phyloP scores from a whole-genome alignment of 2,329 filamentous ascomycete genomes.

The Laburnicola sp. region DNA sequence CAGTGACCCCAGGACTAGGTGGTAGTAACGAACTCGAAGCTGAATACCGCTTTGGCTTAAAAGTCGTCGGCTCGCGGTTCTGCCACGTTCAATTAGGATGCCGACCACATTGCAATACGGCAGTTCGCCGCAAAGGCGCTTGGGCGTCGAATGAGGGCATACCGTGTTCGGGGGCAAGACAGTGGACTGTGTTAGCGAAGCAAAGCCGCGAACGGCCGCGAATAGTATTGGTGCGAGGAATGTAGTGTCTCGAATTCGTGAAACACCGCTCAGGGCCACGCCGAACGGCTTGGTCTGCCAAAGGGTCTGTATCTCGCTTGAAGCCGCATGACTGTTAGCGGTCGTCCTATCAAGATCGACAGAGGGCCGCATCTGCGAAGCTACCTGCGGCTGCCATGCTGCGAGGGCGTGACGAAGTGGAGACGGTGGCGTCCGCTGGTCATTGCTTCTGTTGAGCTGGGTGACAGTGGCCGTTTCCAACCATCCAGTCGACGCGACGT shows the following conservation, averaged over 20 bases:
- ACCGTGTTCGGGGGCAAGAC: conserved; percentile 19
- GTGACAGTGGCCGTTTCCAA: conserved; percentile 38
- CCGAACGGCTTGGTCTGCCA: conserved; percentile 27
- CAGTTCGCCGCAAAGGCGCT: conserved; percentile 23
- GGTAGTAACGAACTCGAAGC: background rate
- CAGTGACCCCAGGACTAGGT: background rate
- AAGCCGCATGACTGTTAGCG: conserved; percentile 32
- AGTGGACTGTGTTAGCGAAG: conserved; percentile 14
- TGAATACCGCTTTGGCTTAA: background rate
- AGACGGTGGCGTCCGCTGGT: conserved; percentile 29
- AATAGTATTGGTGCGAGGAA: conserved; percentile 34
- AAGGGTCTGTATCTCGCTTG: conserved; percentile 24
- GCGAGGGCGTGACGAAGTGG: conserved; percentile 22
- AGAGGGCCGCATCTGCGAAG: conserved; percentile 12
- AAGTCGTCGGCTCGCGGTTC: background rate
- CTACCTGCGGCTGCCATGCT: conserved; percentile 6
- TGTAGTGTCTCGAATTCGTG: conserved; percentile 27
- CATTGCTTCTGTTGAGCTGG: conserved; percentile 26
- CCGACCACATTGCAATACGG: conserved; percentile 28
- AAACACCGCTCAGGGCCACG: conserved; percentile 23
- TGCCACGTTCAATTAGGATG: conserved; percentile 9
- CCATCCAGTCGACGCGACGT: conserved; percentile 27
- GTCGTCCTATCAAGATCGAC: conserved; percentile 26
- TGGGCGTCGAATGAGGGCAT: conserved; percentile 16
- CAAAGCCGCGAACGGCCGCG: conserved; percentile 3